A percentile compares a stretch with the other conserved stretches of the same genome.
These are phyloP conservation scores for Mycosphaerelloides madeirae DNA, from an alignment of 2,329 filamentous ascomycete species.

Conservation along the genomic window DNA sequence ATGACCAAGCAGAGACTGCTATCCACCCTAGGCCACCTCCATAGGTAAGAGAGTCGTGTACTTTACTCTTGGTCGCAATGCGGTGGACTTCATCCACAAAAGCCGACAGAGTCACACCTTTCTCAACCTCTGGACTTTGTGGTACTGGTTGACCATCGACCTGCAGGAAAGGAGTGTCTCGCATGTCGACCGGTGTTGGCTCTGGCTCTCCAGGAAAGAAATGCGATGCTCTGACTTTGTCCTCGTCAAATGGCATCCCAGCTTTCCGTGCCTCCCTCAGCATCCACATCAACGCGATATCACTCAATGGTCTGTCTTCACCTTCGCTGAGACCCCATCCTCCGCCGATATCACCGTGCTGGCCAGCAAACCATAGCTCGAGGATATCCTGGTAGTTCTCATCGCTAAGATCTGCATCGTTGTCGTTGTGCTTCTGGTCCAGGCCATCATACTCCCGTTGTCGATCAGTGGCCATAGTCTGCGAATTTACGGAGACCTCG, in stretches of 20 bases:
- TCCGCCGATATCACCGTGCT: constrained; percentile 47
- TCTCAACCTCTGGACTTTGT: neutral
- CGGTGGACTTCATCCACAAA: constrained; percentile 8
- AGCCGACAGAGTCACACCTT: neutral
- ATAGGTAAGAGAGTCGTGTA: constrained; percentile 11
- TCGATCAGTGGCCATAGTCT: constrained; percentile 4
- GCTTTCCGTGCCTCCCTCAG: constrained; percentile 60
- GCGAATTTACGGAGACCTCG: constrained; percentile 22
- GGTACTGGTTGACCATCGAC: constrained; percentile 4
- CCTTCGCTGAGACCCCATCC: constrained; percentile 7
- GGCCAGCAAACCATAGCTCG: constrained; percentile 70
- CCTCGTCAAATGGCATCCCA: constrained; percentile 64
- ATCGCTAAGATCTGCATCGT: constrained; percentile 31
- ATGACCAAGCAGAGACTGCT: constrained; percentile 6
- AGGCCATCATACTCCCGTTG: constrained; percentile 4
- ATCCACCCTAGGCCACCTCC: constrained; percentile 9
- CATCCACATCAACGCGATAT: constrained; percentile 43
- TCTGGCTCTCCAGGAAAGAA: constrained; percentile 4
- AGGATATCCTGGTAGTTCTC: constrained; percentile 62
- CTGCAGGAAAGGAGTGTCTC: constrained; percentile 6
- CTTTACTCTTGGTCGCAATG: constrained; percentile 1
- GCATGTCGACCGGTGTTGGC: too few relatives aligned
- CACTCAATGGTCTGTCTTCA: constrained; percentile 10
- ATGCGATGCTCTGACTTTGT: constrained; percentile 42
- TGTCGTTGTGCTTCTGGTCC: too few relatives aligned